Percentiles rank a stretch among this genome's conserved stretches.
Evolutionary conservation across 2,329 filamentous ascomycete genomes (phyloP).

Genomic region (Aspergillus sp.): DNA sequence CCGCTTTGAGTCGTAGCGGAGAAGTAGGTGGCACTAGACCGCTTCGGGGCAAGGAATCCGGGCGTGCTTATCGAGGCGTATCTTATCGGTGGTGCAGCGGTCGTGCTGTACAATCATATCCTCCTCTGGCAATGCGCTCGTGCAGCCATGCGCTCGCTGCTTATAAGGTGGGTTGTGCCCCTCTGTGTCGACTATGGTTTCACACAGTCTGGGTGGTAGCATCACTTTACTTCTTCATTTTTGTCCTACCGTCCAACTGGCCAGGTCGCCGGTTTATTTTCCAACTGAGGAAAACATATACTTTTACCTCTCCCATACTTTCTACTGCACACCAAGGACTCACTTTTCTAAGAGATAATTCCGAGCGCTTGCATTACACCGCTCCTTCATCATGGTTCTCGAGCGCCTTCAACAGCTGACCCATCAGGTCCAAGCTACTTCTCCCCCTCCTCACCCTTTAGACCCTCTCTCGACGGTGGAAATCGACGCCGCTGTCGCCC

Average conservation of each 20-base stretch:
- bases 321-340: not conserved
- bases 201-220: not conserved
- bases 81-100: not conserved
- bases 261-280: slow-evolving; percentile 1
- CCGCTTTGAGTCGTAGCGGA: not conserved
- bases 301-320: not conserved
- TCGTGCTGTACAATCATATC: not conserved
- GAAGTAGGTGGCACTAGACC: not conserved
- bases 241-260: not conserved
- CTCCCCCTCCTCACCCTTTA: slow-evolving; percentile 66
- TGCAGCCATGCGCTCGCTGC: not conserved
- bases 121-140: not conserved
- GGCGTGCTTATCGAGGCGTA: not conserved
- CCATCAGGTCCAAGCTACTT: slow-evolving; percentile 60
- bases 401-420: slow-evolving; percentile 66
- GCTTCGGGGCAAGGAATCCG: not conserved
- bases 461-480: slow-evolving; percentile 74
- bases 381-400: slow-evolving; percentile 55
- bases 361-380: not conserved
- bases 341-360: not conserved
- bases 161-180: not conserved
- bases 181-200: not conserved
- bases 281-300: not conserved
- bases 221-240: not conserved
- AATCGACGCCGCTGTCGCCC: slow-evolving; percentile 69